These are phyloP conservation scores for Leccinellum rugosiceps DNA, from an alignment of 768 basidiomycete species.

Conservation along the genomic window DNA sequence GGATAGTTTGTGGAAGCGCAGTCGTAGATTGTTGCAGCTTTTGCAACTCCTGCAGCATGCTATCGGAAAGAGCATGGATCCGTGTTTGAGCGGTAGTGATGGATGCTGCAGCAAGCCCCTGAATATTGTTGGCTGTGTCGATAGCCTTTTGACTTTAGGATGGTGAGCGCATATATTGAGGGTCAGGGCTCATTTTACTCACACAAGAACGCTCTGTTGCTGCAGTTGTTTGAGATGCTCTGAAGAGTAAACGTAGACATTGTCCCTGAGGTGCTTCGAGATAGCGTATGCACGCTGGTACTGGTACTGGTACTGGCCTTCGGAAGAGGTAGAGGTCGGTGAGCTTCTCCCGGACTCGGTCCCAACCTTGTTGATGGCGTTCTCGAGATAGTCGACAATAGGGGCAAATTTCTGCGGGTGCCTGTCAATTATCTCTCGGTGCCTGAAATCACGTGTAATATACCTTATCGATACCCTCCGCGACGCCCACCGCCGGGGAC, in stretches of 20 bases:
- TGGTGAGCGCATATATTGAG: slow-evolving; percentile 5
- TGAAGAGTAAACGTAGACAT: slow-evolving; percentile 60
- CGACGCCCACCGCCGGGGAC: slow-evolving; percentile 59
- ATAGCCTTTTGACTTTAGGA: slow-evolving; percentile 60
- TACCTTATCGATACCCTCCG: slow-evolving; percentile 72
- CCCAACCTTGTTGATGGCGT: slow-evolving; percentile 47
- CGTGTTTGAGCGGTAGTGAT: slow-evolving; percentile 51
- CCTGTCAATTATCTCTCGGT: slow-evolving; percentile 11
- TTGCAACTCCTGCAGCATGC: slow-evolving; percentile 63
- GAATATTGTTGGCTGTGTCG: slow-evolving; percentile 63
- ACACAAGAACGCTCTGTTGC: slow-evolving; percentile 64
- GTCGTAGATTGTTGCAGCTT: slow-evolving; percentile 60
- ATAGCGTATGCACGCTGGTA: slow-evolving; percentile 72
- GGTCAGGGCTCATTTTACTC: slow-evolving; percentile 24
- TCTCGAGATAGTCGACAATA: slow-evolving; percentile 68
- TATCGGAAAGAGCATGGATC: slow-evolving; percentile 59
- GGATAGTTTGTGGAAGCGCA: slow-evolving; percentile 56
- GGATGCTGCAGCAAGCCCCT: slow-evolving; percentile 55
- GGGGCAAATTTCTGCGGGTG: slow-evolving; percentile 60
- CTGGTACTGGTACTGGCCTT: slow-evolving; percentile 56
- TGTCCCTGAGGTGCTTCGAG: slow-evolving; percentile 59
- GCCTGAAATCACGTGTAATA: slow-evolving; percentile 23
- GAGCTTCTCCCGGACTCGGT: slow-evolving; percentile 46
- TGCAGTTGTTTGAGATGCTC: slow-evolving; percentile 73
- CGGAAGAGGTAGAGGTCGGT: slow-evolving; percentile 45